A percentile compares a stretch with the other conserved stretches of the same genome.
phyloP scores from a whole-genome alignment of 2,329 filamentous ascomycete species.

The Elsinoe batatas region DNA sequence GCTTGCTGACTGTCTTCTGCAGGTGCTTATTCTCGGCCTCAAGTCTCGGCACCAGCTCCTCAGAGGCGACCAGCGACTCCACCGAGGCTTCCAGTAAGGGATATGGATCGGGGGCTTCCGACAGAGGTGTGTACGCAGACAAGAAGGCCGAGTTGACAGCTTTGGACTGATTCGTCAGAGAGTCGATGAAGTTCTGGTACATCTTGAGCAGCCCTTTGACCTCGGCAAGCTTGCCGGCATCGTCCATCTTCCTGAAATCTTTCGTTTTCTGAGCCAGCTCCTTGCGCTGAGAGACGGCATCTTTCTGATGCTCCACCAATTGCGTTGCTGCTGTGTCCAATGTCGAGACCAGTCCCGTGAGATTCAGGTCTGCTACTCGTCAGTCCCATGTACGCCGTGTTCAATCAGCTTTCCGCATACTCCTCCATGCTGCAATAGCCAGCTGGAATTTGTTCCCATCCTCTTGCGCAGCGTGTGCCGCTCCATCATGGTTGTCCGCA shows the following conservation, averaged over 20 bases:
- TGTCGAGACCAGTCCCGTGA: conserved; percentile 70
- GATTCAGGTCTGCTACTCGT: conserved; percentile 60
- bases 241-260: conserved; percentile 89
- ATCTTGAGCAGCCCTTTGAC: conserved; percentile 79
- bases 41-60: conserved; percentile 84
- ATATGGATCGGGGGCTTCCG: conserved; percentile 93
- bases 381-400: conserved; percentile 17
- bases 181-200: conserved; percentile 95
- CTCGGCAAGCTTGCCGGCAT: conserved; percentile 74
- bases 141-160: conserved; percentile 86
- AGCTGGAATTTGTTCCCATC: conserved; percentile 90
- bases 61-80: conserved; percentile 81
- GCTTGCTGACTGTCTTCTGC: conserved; percentile 63
- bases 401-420: conserved; percentile 40
- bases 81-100: conserved; percentile 92
- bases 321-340: conserved; percentile 93
- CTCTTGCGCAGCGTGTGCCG: conserved; percentile 26
- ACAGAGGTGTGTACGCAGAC: conserved; percentile 83
- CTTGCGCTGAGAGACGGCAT: conserved; percentile 91
- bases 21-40: conserved; percentile 80
- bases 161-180: conserved; percentile 92
- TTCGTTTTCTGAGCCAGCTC: conserved; percentile 99
- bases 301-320: conserved; percentile 83
- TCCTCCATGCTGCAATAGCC: conserved; percentile 92
- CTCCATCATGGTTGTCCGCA: not conserved